Evolutionary conservation across 805 yeast species (phyloP), one percentile per base, ranked within the genome.

Genomic region (Kazachstania africana): DNA sequence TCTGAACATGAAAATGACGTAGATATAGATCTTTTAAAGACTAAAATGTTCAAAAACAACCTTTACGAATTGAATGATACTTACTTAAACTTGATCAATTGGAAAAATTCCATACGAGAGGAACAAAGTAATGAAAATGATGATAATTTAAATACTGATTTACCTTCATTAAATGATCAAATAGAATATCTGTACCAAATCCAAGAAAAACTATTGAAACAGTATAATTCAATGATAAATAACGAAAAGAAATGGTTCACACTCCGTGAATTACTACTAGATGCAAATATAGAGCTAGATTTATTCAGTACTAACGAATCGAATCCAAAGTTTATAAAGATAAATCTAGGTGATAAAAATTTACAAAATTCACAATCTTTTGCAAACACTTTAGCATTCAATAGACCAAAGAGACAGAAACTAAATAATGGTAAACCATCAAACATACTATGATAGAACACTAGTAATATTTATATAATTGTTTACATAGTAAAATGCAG

Each of bases 201-300:
- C 8, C 50, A 52, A 18, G 19, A 30, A 6, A 38, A 32, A 9
- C 36, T 55, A 14, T 28, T 40, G 3, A 22, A 24, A 6, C 44
- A 50, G 19, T 55, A 55, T 33, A 29, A 32, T 9, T n/a, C 16
- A 2, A 29, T 39, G 12, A 35, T 43, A 6, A 36, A 39, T 15
- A 36, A 39, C 18, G 54, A 53, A 29, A 47, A 46, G 26, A 50
- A 45, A 35, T 53, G 58, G 60, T 53, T 53, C 23, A 27, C 45
- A 8, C 34, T 49, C 15, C 52, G 52, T 31, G 60, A 55, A 32
- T 22, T 51, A 9, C 12, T 55, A 21, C 35, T 55, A 8, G 57
- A 53, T 26, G 57, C 60, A 6, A 51, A 50, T 32, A 38, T 47
- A 4, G 55, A 53, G 33, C 36, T 53, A 24, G 60, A 55, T 39